Evolutionary conservation across 805 yeast genomes (phyloP).

Genomic region (Wickerhamia fluorescens): DNA sequence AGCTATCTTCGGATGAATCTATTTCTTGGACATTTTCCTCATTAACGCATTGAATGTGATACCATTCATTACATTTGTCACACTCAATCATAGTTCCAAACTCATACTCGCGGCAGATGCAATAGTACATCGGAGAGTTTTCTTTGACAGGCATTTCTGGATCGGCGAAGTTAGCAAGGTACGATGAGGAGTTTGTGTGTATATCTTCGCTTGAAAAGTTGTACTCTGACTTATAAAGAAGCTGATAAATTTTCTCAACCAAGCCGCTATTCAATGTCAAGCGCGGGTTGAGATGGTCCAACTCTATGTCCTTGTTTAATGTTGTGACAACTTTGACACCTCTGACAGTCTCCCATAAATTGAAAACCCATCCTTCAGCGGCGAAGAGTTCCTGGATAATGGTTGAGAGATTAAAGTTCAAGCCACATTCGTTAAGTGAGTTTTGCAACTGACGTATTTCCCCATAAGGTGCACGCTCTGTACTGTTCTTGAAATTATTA

Average conservation of each 20-base stretch:
- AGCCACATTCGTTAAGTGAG: conserved; percentile 15
- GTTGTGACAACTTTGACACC: conserved; percentile 12
- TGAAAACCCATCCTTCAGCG: conserved; percentile 19
- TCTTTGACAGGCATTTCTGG: conserved; percentile 9
- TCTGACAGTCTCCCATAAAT: conserved; percentile 10
- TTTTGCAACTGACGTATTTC: conserved; percentile 18
- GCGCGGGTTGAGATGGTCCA: conserved; percentile 12
- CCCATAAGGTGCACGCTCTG: conserved; percentile 6
- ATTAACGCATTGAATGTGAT: conserved; percentile 53
- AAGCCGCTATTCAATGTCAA: conserved; percentile 13
- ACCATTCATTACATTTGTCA: conserved; percentile 68
- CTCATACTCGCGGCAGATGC: conserved; percentile 58
- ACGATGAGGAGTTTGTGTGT: conserved; percentile 21
- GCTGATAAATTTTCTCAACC: conserved; percentile 12
- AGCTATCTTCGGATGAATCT: conserved; percentile 17
- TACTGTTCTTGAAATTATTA: conserved; percentile 4
- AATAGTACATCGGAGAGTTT: conserved; percentile 28
- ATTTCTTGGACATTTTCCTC: conserved; percentile 5
- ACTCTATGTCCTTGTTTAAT: conserved; percentile 9
- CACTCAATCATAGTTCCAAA: conserved; percentile 63
- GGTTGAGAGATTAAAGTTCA: conserved; percentile 9
- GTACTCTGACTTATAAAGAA: conserved; percentile 15
- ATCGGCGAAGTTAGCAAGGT: conserved; percentile 5
- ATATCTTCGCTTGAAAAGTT: conserved; percentile 24
- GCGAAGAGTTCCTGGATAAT: conserved; percentile 10